Conservation (phyloP, 306 rosid species). For the Herpetospermum pedunculosum region DNA sequence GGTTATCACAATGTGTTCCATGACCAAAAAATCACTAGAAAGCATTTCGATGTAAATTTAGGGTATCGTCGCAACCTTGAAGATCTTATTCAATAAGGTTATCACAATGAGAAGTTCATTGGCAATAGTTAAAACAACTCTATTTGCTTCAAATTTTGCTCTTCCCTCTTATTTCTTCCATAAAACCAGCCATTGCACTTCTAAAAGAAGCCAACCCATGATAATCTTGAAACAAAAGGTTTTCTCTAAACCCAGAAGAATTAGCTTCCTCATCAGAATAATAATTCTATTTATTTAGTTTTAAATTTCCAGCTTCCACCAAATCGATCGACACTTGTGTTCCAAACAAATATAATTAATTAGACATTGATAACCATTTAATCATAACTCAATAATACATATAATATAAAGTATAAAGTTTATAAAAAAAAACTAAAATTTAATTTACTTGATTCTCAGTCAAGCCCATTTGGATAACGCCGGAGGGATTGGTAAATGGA, state of each 20-base stretch:
- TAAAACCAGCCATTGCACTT: constrained; percentile 84
- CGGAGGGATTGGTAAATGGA: constrained; percentile 44
- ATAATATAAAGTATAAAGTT: too few relatives aligned
- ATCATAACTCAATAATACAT: too few relatives aligned
- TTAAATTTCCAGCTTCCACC: too few relatives aligned
- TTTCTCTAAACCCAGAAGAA: constrained; percentile 55
- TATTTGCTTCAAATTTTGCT: constrained; percentile 52
- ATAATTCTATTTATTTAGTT: too few relatives aligned
- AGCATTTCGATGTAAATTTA: too few relatives aligned
- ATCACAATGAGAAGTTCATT: constrained; percentile 83
- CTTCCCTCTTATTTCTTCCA: constrained; percentile 71
- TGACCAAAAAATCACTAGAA: too few relatives aligned
- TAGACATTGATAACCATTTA: too few relatives aligned
- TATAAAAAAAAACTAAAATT: too few relatives aligned
- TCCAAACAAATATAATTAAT: background rate
- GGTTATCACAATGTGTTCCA: too few relatives aligned
- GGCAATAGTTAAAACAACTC: constrained; percentile 82
- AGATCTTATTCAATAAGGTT: too few relatives aligned
- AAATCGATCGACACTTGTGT: constrained; percentile 81
- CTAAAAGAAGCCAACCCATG: constrained; percentile 74
- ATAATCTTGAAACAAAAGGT: constrained; percentile 88
- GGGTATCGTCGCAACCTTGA: too few relatives aligned
- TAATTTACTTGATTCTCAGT: constrained; percentile 86
- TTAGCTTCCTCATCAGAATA: too few relatives aligned
- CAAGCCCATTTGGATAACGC: constrained; percentile 88